Evolutionary conservation across 2,329 filamentous ascomycete species (phyloP).

Genomic region (Aureobasidium sp.): DNA sequence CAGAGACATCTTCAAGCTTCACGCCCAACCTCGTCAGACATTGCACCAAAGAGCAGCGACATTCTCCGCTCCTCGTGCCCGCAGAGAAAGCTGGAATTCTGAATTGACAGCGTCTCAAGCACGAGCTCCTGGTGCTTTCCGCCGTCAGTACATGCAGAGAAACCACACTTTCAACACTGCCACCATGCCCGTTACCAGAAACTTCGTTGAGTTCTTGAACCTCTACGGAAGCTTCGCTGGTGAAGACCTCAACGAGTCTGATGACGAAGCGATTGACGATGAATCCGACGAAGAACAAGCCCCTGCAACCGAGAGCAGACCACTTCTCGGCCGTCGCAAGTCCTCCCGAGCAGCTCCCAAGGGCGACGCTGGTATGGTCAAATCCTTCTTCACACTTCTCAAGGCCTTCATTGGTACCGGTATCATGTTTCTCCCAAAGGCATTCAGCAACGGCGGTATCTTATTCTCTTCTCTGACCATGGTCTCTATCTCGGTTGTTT

Average conservation of each 20-base stretch:
- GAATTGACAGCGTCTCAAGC: conserved; percentile 36
- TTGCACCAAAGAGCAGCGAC: conserved; percentile 53
- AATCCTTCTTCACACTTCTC: conserved; percentile 69
- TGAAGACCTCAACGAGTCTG: conserved; percentile 53
- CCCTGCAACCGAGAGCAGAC: conserved; percentile 46
- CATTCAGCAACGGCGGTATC: conserved; percentile 69
- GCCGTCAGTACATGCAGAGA: conserved; percentile 42
- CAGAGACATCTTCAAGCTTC: conserved; percentile 66
- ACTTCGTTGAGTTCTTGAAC: conserved; percentile 67
- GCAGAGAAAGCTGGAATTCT: conserved; percentile 17
- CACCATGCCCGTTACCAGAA: conserved; percentile 52
- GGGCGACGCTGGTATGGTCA: conserved; percentile 58
- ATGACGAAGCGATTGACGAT: conserved; percentile 51
- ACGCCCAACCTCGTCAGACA: conserved; percentile 35
- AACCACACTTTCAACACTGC: conserved; percentile 30
- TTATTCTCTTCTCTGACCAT: conserved; percentile 64
- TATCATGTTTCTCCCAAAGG: conserved; percentile 74
- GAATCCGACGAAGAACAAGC: conserved; percentile 45
- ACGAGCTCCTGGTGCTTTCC: conserved; percentile 44
- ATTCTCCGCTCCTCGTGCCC: conserved; percentile 45
- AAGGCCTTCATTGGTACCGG: conserved; percentile 74
- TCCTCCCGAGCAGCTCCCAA: conserved; percentile 40
- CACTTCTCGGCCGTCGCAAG: conserved; percentile 50
- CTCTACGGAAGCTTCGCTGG: conserved; percentile 70
- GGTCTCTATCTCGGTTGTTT: conserved; percentile 55